Evolutionary conservation across 129 eudicot genomes (phyloP), one percentile per base, ranked within the genome.

Genomic region (Tagetes erecta): DNA sequence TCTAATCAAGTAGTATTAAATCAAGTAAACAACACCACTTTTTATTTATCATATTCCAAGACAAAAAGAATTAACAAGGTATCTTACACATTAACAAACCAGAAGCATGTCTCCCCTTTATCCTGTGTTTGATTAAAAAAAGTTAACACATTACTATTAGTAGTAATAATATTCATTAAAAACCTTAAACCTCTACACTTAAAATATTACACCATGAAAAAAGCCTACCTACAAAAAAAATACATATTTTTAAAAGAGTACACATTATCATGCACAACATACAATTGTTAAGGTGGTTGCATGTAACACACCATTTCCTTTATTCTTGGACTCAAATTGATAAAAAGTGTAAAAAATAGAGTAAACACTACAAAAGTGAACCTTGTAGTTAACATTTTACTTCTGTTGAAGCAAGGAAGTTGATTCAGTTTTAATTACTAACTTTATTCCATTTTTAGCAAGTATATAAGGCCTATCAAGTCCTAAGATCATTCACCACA

Each of bases 331-430:
- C 81, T 64, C 84, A 68, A 70, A 52, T 35, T 70, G 52, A 42
- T 44, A 70, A 70, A 59, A 81, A 81, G 74, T 68, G 83, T 46
- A 80, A 80, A 75, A 35, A 9, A 64, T 56, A 20, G 70, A 80
- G 85, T 76, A 64, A 9, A 52, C 30, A 47, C 79, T 69, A 75
- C 84, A 83, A 83, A 71, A 83, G 83, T 31, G 64, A 53, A 78
- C 79, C 87, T 84, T 81, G 65, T 51, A 1, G 59, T 39, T 75
- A 44, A 79, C 80, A 68, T 52, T 81, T 39, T 72, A 74, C 76
- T 42, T 78, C 70, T 68, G 6, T 56, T 36, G 88, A 86, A 86
- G 91, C 86, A 83, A 86, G 83, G 91, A 81, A 86, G 83, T 76
- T 74, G 84, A 85, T 85, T 79, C 89, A 78, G 47, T 53, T 83